Base-by-base conservation (phyloP, 2,329 filamentous ascomycete species). In the Fusarium kyushuense region DNA sequence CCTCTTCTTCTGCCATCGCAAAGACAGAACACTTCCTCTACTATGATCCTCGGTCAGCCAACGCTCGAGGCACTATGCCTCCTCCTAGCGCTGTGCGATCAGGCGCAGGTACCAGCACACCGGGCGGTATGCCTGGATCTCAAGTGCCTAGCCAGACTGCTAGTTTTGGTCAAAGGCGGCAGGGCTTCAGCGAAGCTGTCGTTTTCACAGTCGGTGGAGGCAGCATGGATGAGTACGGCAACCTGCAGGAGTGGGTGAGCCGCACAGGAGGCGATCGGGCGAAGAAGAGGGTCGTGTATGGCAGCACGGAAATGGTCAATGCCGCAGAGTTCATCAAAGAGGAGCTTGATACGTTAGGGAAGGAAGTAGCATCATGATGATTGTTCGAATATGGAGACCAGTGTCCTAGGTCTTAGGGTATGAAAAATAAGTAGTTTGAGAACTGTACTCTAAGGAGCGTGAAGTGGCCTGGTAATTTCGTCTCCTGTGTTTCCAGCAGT, bases 151-250 rank as follows among this genome's bases (percentile, higher is more conserved):
- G 93, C 5, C 92, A 91, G 25, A 86, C 88, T 33, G 94, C 94
- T 9, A 96, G 89, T 56, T 98, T 98, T 78, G 96, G 95, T 2
- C 95, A 98, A 79, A 84, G 94, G 63, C 84, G 95, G 55, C 94
- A 97, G 75, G 94, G 93, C 0, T 97, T 95, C 79, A 92, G 89
- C 48, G 94, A 97, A 75, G 92, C 93, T 2, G 90, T 97, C 55
- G 93, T 97, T n/a, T 97, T 97, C 76, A 95, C 93, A 0, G 93
- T 96, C 5, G 96, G 96, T 6, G 96, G 96, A 46, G 96, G 96
- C 41, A 97, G 94, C 77, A 98, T 99, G 92, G 96, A 99, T 73
- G 96, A 99, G 78, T 99, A 98, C 77, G 95, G 94, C 21, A 99
- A 99, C 79, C 78, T 99, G 77, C 93, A 97, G 77, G 96, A 98